phyloP scores from a whole-genome alignment of 306 rosid species.

The Inga oerstediana region DNA sequence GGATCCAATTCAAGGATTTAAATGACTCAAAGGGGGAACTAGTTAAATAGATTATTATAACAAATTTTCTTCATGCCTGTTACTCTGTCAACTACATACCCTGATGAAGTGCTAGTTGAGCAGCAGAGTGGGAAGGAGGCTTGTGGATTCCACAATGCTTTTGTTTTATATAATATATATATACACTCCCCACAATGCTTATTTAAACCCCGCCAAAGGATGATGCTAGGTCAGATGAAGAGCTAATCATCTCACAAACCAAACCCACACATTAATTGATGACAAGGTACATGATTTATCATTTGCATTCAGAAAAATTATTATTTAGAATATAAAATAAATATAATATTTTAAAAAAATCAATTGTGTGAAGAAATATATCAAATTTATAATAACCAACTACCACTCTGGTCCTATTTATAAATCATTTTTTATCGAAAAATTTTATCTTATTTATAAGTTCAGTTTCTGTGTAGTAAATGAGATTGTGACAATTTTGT shows the following conservation, averaged over 20 bases:
- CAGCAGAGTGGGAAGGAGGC: not conserved
- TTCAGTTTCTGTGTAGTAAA: no score
- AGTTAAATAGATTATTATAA: not conserved
- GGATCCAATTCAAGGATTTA: not conserved
- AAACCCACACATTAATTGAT: not conserved
- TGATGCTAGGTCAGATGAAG: not conserved
- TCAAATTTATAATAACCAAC: no score
- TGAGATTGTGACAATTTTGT: no score
- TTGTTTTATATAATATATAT: no score
- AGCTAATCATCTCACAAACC: not conserved
- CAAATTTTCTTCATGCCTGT: not conserved
- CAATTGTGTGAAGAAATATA: no score
- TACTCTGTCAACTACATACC: not conserved
- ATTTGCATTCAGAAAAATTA: not conserved
- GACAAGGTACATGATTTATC: not conserved
- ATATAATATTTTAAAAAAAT: no score
- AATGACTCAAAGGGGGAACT: not conserved
- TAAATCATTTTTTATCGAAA: no score
- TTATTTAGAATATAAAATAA: no score
- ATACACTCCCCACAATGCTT: not conserved
- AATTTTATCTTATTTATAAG: no score
- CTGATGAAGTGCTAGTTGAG: not conserved
- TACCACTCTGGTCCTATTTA: no score
- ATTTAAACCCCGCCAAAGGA: not conserved
- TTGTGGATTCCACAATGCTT: not conserved